Evolutionary conservation across 768 basidiomycete genomes (phyloP).

Genomic region (Coprinopsis marcescibilis): DNA sequence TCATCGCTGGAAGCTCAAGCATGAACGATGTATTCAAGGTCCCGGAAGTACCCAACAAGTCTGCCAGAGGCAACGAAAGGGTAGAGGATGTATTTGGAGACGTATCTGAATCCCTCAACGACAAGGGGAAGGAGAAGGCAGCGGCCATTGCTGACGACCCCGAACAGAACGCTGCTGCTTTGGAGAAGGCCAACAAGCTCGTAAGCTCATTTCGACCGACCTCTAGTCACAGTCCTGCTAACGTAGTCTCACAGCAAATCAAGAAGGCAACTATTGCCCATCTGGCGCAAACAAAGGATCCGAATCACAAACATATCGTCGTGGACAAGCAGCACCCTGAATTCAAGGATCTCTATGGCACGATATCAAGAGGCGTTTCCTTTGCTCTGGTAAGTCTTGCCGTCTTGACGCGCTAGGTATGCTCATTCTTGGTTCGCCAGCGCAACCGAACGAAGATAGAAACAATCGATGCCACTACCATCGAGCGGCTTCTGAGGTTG

Average conservation of each 20-base stretch:
- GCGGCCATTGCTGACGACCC: constrained; percentile 9
- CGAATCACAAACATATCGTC: constrained; percentile 19
- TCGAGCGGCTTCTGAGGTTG: constrained; percentile 34
- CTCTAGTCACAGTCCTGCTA: too few relatives aligned
- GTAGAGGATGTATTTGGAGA: constrained; percentile 31
- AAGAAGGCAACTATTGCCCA: constrained; percentile 38
- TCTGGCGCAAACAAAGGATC: constrained; percentile 33
- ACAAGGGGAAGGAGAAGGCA: constrained; percentile 26
- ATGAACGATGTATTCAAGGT: constrained; percentile 43
- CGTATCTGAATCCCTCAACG: constrained; percentile 7
- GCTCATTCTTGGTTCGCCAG: constrained; percentile 21
- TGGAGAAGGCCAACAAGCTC: constrained; percentile 59
- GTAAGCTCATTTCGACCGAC: constrained; percentile 27
- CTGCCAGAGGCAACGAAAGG: constrained; percentile 24
- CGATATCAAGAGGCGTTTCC: constrained; percentile 40
- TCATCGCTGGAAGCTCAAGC: constrained; percentile 17
- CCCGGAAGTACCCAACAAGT: constrained; percentile 35
- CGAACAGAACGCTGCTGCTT: constrained; percentile 17
- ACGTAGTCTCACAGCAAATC: constrained; percentile 29
- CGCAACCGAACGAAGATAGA: constrained; percentile 35
- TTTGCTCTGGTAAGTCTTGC: constrained; percentile 46
- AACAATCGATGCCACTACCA: constrained; percentile 28
- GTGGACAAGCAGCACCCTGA: constrained; percentile 44
- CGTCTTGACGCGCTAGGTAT: background rate
- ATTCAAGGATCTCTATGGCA: constrained; percentile 44